Evolutionary conservation across 257 asterid genomes (phyloP).

Genomic region (Solanum chiquidenum): DNA sequence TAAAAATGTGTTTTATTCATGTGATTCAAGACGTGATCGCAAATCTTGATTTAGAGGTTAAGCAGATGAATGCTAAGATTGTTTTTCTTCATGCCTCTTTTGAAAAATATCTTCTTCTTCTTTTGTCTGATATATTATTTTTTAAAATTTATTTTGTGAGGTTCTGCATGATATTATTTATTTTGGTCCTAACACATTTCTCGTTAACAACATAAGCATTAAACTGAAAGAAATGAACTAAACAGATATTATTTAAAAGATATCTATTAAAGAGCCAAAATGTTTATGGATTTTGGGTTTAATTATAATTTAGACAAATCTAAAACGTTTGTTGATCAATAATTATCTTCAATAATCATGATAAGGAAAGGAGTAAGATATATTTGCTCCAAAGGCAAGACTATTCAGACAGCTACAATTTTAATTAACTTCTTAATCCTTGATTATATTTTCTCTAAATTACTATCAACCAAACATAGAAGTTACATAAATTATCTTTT

Average conservation of each 20-base stretch:
- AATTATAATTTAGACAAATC: not conserved
- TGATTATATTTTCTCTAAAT: not conserved
- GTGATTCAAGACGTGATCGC: too few relatives aligned
- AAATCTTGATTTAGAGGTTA: too few relatives aligned
- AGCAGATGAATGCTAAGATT: too few relatives aligned
- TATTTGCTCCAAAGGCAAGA: slow-evolving; percentile 5
- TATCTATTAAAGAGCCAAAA: not conserved
- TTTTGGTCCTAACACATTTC: not conserved
- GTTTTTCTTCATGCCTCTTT: too few relatives aligned
- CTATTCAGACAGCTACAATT: not conserved
- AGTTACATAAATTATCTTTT: not conserved
- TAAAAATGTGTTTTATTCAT: too few relatives aligned
- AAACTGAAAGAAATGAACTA: too few relatives aligned
- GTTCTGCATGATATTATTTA: too few relatives aligned
- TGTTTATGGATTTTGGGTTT: not conserved
- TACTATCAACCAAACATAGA: not conserved
- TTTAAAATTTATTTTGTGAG: too few relatives aligned
- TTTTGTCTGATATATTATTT: too few relatives aligned
- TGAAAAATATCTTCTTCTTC: too few relatives aligned
- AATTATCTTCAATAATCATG: not conserved
- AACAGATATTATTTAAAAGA: not conserved
- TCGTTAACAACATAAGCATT: not conserved
- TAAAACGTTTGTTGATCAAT: not conserved
- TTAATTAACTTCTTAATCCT: not conserved
- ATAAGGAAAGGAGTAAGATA: not conserved